Percentiles rank a stretch among this genome's conserved stretches.
Evolutionary conservation across 192 early-diverging fungal genomes (phyloP).

Genomic region (Entomortierella beljakovae): DNA sequence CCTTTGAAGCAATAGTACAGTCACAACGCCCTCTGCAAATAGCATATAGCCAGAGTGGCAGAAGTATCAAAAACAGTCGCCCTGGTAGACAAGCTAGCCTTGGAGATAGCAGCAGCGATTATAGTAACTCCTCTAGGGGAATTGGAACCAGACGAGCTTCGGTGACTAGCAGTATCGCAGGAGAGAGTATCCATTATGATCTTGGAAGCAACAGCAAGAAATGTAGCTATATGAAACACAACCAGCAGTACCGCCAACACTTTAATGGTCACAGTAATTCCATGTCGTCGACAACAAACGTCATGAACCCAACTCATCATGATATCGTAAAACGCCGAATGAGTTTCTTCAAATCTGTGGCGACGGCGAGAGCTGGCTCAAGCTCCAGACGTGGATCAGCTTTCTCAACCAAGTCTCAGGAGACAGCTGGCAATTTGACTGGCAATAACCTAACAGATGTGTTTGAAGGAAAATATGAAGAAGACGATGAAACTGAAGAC

Average conservation of each 20-base stretch:
- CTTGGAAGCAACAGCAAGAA: constrained; percentile 13
- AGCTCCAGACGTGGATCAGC: constrained; percentile 34
- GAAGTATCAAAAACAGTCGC: constrained; percentile 10
- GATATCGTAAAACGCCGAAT: constrained; percentile 38
- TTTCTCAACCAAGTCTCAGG: constrained; percentile 48
- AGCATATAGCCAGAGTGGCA: constrained; percentile 1
- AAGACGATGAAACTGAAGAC: constrained; percentile 7
- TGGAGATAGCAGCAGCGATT: constrained; percentile 4
- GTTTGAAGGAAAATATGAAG: too few relatives aligned
- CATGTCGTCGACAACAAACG: not conserved
- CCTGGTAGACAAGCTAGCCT: constrained; percentile 10
- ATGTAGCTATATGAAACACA: not conserved
- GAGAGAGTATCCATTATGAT: constrained; percentile 22
- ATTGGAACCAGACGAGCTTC: constrained; percentile 8
- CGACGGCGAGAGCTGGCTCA: constrained; percentile 1
- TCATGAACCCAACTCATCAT: constrained; percentile 11
- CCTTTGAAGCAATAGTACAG: constrained; percentile 10
- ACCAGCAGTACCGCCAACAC: constrained; percentile 41
- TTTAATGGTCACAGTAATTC: constrained; percentile 30
- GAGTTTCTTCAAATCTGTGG: constrained; percentile 43
- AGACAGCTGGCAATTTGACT: constrained; percentile 40
- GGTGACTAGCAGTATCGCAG: constrained; percentile 21
- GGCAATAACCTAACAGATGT: constrained; percentile 29
- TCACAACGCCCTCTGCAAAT: constrained; percentile 12
- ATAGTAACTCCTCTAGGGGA: not conserved